Evolutionary conservation across 139 green algal species (phyloP), one percentile per base, ranked within the genome.

Genomic region (Auxenochlorella pyrenoidosa): DNA sequence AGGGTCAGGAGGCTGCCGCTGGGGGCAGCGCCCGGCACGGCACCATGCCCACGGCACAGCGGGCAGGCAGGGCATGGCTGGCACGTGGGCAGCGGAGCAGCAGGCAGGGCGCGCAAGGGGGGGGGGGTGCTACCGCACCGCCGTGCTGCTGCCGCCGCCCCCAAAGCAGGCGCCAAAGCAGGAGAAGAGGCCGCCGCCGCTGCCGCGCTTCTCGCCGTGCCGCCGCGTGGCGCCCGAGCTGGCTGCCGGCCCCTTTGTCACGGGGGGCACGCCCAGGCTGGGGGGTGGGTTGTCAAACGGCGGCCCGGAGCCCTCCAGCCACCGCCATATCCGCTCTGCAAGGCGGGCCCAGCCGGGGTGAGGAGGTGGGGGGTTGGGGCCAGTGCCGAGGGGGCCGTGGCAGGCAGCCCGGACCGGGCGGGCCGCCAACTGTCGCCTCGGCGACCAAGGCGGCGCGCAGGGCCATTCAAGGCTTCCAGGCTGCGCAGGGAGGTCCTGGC

Each of bases 281-380:
- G 82, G 82, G 19, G 66, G 82, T 43, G 66, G 58, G 70, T 91
- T 87, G 85, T 91, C 80, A 85, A 85, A 91, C 15, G 88, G 88
- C 36, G 88, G 88, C 0, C 88, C 84, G 4, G 88, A 82, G 6
- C 85, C 84, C 71, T 90, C 76, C 54, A 91, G 58, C 88, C 88
- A 91, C 66, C 83, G 83, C 84, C 83, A 88, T 71, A 91, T 88
- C 15, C 88, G 73, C 59, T 89, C 84, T 86, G 81, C 71, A 54
- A 30, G 65, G 38, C 4, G 24, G 54, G 24, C 22, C 10, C 15
- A 30, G 76, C 47, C 38, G 43, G 40, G 1, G 41, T 4, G 19
- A 22, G 2, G 41, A 41, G 1, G 40, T 5, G 41, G 40, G 75
- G n/a, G n/a, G n/a, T n/a, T 21, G 34, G 18, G n/a, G 47, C 47